These are phyloP conservation scores for Moesziomyces sp. DNA, from an alignment of 1,284 basidiomycete genomes.

Conservation along the genomic window DNA sequence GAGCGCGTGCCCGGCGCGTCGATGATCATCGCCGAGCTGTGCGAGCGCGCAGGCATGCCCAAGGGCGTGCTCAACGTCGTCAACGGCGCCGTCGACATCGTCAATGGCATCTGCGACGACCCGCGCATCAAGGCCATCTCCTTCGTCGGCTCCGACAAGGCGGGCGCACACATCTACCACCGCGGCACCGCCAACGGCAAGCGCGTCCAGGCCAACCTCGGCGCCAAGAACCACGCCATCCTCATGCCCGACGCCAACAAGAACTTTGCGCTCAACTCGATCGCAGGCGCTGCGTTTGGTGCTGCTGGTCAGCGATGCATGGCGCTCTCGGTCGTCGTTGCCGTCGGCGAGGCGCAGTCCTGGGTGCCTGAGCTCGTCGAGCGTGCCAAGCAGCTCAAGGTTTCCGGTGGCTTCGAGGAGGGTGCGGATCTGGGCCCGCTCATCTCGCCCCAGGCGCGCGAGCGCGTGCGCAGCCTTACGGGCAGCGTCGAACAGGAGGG, in stretches of 20 bases:
- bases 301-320: constrained; percentile 93
- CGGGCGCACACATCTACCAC: constrained; percentile 89
- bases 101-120: constrained; percentile 94
- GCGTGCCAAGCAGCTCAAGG: constrained; percentile 81
- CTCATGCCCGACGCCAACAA: constrained; percentile 97
- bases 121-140: constrained; percentile 91
- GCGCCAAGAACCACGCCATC: constrained; percentile 83
- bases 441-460: constrained; percentile 87
- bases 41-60: constrained; percentile 78
- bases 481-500: constrained; percentile 82
- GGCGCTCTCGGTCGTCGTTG: constrained; percentile 73
- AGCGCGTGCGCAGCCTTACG: constrained; percentile 81
- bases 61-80: constrained; percentile 72
- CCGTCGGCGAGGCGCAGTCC: constrained; percentile 83
- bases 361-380: constrained; percentile 90
- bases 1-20: constrained; percentile 96
- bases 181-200: constrained; percentile 86
- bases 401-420: constrained; percentile 89
- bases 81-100: constrained; percentile 87
- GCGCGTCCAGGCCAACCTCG: constrained; percentile 92
- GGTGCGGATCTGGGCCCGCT: constrained; percentile 92
- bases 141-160: constrained; percentile 95
- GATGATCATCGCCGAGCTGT: constrained; percentile 96
- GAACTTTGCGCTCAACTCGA: constrained; percentile 90
- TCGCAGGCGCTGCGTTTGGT: constrained; percentile 94